Conservation (phyloP, 148 eudicot genomes). For the Rhododendron williamsianum region DNA sequence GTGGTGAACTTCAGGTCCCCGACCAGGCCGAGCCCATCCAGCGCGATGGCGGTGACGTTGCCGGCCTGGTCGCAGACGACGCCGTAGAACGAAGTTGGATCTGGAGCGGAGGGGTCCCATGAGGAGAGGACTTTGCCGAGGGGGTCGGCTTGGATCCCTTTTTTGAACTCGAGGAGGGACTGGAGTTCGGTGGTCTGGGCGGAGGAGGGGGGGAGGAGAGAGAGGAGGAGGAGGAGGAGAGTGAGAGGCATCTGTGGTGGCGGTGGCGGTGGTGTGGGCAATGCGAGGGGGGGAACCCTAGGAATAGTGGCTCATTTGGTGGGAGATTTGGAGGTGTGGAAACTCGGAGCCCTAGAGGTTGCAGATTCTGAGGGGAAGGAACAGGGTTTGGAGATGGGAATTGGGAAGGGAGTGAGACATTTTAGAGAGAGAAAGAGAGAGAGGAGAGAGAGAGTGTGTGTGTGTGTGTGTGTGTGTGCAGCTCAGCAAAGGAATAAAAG, state of each 20-base stretch:
- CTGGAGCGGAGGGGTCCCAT: slow-evolving; percentile 41
- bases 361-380: background rate
- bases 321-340: background rate
- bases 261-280: background rate
- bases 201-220: background rate
- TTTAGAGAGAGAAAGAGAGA: background rate
- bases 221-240: background rate
- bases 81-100: slow-evolving; percentile 47
- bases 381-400: background rate
- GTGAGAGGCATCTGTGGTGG: background rate
- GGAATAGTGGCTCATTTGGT: background rate
- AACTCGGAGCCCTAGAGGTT: background rate
- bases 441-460: background rate
- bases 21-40: slow-evolving; percentile 40
- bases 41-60: slow-evolving; percentile 43
- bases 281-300: background rate
- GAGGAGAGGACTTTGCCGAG: slow-evolving; percentile 24
- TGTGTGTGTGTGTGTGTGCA: background rate
- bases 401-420: background rate
- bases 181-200: background rate
- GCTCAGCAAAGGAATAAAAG: slow-evolving; percentile 8
- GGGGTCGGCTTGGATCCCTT: slow-evolving; percentile 72
- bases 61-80: slow-evolving; percentile 43
- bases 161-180: slow-evolving; percentile 58
- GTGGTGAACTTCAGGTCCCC: slow-evolving; percentile 77